Base-by-base conservation (phyloP, 108 stramenopile species). In the Pseudonitzschia multiseries region DNA sequence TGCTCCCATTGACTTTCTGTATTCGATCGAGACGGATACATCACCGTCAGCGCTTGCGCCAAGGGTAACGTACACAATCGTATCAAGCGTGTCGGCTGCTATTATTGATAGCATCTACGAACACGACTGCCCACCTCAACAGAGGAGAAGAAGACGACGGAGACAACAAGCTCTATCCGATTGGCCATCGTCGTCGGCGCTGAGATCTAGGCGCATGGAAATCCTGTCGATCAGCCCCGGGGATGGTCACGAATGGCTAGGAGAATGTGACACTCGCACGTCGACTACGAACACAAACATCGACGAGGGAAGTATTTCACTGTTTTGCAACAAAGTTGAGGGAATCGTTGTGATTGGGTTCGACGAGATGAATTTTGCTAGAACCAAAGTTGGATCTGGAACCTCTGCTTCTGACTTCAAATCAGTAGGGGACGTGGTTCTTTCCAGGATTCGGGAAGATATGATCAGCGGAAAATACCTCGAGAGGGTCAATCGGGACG, bases 311-410 rank as follows among this genome's bases (percentile, higher is more conserved):
- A 31, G 13, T 18, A 10, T 3, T 32, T 31, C 29, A 22, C 9
- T 14, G 13, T 48, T 12, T 32, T 67, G 66, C 36, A 50, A 26
- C 17, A 21, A 50, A 67, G 43, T 67, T 29, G 43, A 29, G 31
- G 66, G 66, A 28, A 67, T 27, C 21, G 66, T 67, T 26, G 43
- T 46, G 44, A 48, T 67, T 67, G 66, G 43, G 4, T 67, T 67
- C 46, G 66, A 67, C 24, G 46, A 44, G 43, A 26, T 26, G 27
- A 18, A 48, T 48, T 48, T 14, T 48, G 1, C 46, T 3, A 10
- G 17, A 48, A 48, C 46, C 46, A 48, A 2, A 2, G 12, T 48
- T 10, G 64, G 64, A 42, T 20, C 64, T n/a, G 28, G 21, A 26
- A 12, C 44, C 18, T 12, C 17, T 40, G 32, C 62, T 18, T 67